phyloP scores from a whole-genome alignment of 2,329 filamentous ascomycete genomes.

The Diplodia sapinea region DNA sequence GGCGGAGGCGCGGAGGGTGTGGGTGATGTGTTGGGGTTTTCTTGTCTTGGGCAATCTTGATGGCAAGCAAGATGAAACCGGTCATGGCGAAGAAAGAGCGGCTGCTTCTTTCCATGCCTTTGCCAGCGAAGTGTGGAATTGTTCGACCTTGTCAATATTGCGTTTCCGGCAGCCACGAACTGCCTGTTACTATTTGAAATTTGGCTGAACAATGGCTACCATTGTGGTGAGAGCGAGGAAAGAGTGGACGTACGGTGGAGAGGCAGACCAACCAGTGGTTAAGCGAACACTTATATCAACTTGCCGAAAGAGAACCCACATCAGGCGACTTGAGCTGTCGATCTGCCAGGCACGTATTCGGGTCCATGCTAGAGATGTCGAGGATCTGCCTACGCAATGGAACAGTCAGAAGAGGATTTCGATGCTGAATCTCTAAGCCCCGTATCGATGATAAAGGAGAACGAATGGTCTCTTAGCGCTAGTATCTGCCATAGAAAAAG shows the following conservation, averaged over 20 bases:
- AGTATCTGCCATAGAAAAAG: neutral
- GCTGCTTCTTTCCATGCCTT: conserved; percentile 47
- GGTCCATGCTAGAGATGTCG: too few species aligned
- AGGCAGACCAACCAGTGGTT: neutral
- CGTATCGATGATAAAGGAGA: too few species aligned
- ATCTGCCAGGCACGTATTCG: too few species aligned
- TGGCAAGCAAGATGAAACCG: conserved; percentile 44
- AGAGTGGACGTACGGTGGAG: neutral
- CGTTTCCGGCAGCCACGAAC: conserved; percentile 43
- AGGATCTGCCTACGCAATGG: too few species aligned
- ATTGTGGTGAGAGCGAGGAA: neutral
- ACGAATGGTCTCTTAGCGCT: neutral
- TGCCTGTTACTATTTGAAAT: neutral
- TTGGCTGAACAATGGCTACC: neutral
- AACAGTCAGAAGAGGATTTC: too few species aligned
- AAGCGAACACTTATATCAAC: neutral
- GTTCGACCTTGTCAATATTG: conserved; percentile 51
- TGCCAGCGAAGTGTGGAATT: conserved; percentile 48
- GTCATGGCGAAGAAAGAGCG: conserved; percentile 54
- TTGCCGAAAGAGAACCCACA: neutral
- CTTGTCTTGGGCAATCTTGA: conserved; percentile 28
- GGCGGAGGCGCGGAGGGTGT: conserved; percentile 15
- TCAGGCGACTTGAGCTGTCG: neutral
- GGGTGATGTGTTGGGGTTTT: conserved; percentile 33
- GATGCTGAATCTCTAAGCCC: too few species aligned